These are phyloP conservation scores for Hypomyces perniciosus DNA, from an alignment of 2,329 filamentous ascomycete species.

Conservation along the genomic window DNA sequence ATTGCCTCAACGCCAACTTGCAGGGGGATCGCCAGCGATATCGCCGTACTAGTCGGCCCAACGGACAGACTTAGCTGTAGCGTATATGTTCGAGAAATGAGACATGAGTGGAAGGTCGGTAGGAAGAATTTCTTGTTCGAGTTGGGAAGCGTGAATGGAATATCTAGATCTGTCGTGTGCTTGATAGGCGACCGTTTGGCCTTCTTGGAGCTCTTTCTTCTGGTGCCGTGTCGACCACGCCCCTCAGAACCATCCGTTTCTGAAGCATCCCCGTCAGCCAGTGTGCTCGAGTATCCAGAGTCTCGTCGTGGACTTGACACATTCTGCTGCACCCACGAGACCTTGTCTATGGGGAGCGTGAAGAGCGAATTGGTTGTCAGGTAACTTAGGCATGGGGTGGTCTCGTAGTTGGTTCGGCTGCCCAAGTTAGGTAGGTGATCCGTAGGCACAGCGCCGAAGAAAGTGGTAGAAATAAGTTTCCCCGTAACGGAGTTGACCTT, in stretches of 20 bases:
- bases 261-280: slow-evolving; percentile 28
- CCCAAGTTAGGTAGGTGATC: slow-evolving; percentile 45
- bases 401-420: slow-evolving; percentile 34
- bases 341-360: slow-evolving; percentile 27
- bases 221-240: slow-evolving; percentile 13
- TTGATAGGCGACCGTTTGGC: slow-evolving; percentile 24
- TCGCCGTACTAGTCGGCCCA: slow-evolving; percentile 35
- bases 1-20: slow-evolving; percentile 43
- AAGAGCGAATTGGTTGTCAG: slow-evolving; percentile 38
- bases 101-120: slow-evolving; percentile 54
- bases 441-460: slow-evolving; percentile 43
- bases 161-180: slow-evolving; percentile 37
- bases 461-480: slow-evolving; percentile 49
- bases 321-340: slow-evolving; percentile 37
- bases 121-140: slow-evolving; percentile 45
- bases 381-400: slow-evolving; percentile 42
- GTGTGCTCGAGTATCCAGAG: slow-evolving; percentile 48
- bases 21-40: slow-evolving; percentile 43
- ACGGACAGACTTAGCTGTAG: slow-evolving; percentile 41
- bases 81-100: slow-evolving; percentile 50
- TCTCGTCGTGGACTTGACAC: slow-evolving; percentile 39
- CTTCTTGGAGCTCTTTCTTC: slow-evolving; percentile 20
- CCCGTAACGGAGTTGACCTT: slow-evolving; percentile 42
- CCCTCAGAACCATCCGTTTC: slow-evolving; percentile 27
- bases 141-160: slow-evolving; percentile 44